Conservation (phyloP, 2,329 filamentous ascomycete genomes). For the Waltergamsia citrina region DNA sequence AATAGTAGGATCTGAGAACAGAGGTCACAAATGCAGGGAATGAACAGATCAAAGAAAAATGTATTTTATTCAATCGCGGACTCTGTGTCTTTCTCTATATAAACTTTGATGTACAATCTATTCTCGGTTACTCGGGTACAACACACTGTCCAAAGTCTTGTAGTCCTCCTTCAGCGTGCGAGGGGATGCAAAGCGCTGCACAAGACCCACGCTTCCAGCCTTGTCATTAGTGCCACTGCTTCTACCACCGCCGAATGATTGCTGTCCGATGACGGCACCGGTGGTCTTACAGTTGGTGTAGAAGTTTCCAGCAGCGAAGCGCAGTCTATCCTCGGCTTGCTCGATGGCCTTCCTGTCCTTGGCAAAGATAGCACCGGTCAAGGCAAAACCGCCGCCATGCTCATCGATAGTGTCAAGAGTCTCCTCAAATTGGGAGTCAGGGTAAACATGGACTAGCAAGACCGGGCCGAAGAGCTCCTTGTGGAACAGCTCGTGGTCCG, state of each 20-base stretch:
- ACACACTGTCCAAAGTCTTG: not conserved
- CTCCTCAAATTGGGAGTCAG: constrained; percentile 6
- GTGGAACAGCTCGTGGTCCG: not conserved
- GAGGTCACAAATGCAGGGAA: too few species aligned
- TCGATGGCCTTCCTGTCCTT: constrained; percentile 35
- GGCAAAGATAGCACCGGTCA: constrained; percentile 41
- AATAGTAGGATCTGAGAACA: too few species aligned
- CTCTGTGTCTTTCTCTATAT: too few species aligned
- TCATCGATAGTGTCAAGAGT: not conserved
- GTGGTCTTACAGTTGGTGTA: constrained; percentile 51
- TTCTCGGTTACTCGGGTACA: constrained; percentile 1
- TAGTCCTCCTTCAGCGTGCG: constrained; percentile 41
- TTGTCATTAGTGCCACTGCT: constrained; percentile 47
- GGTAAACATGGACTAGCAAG: not conserved
- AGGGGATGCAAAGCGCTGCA: constrained; percentile 40
- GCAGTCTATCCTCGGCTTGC: constrained; percentile 38
- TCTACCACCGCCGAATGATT: constrained; percentile 43
- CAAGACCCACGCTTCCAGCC: constrained; percentile 38
- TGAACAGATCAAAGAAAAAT: too few species aligned
- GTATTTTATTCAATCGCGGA: too few species aligned
- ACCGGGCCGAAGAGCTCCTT: not conserved
- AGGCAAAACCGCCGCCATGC: constrained; percentile 11
- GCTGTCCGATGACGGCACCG: constrained; percentile 44
- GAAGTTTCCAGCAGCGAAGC: constrained; percentile 46
- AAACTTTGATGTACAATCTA: too few species aligned